Conservation (phyloP, 2,329 filamentous ascomycete genomes). For the Aspergillus sergii region DNA sequence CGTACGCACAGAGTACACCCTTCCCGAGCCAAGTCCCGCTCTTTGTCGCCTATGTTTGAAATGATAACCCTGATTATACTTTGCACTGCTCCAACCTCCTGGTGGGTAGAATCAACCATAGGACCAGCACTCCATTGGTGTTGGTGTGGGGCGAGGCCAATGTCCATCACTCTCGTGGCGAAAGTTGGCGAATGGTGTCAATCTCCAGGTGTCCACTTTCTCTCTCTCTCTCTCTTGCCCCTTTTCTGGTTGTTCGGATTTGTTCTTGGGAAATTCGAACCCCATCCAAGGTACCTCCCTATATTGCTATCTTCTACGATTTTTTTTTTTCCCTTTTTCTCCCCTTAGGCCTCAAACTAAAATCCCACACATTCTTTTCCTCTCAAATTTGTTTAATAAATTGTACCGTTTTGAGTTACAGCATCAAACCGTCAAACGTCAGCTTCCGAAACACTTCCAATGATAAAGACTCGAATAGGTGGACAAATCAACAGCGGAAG, state of each 20-base stretch:
- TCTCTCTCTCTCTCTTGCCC: constrained; percentile 15
- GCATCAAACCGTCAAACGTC: not conserved
- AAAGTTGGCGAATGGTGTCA: constrained; percentile 17
- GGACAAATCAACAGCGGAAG: constrained; percentile 1
- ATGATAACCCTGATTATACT: constrained; percentile 3
- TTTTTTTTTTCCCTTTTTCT: not conserved
- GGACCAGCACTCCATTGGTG: constrained; percentile 4
- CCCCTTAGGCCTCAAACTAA: not conserved
- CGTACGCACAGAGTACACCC: not conserved
- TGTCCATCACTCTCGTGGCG: constrained; percentile 21
- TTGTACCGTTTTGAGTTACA: not conserved
- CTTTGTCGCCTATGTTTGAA: constrained; percentile 1
- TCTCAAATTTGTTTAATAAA: not conserved
- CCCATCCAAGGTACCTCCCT: not conserved
- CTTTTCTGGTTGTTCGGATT: constrained; percentile 18
- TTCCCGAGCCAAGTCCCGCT: not conserved
- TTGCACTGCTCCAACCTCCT: constrained; percentile 8
- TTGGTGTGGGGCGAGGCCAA: constrained; percentile 18
- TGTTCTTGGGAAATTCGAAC: constrained; percentile 1
- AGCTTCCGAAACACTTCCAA: not conserved
- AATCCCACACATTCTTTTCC: not conserved
- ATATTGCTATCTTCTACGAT: not conserved
- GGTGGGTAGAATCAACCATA: constrained; percentile 5
- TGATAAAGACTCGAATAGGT: not conserved
- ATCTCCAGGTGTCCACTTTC: constrained; percentile 19